These are phyloP conservation scores for Moesziomyces aphidis DNA, from an alignment of 1,284 basidiomycete species.

Conservation along the genomic window DNA sequence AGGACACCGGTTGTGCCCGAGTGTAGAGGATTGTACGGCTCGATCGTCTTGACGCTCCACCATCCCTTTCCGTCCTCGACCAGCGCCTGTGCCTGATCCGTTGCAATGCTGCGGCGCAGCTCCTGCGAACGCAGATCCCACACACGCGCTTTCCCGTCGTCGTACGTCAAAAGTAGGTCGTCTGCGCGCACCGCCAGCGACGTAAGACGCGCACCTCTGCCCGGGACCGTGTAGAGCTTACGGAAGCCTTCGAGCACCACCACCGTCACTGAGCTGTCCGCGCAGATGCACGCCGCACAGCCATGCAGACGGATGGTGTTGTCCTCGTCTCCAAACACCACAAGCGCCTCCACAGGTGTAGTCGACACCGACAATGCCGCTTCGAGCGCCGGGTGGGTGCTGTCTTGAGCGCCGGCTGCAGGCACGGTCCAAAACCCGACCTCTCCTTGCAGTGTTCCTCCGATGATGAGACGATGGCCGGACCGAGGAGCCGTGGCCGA, in stretches of 20 bases:
- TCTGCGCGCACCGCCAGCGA: constrained; percentile 77
- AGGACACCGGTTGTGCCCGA: constrained; percentile 52
- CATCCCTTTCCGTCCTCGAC: constrained; percentile 71
- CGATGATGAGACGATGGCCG: constrained; percentile 41
- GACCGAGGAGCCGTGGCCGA: constrained; percentile 41
- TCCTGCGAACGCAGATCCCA: constrained; percentile 90
- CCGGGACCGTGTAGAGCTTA: constrained; percentile 82
- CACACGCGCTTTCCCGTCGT: constrained; percentile 80
- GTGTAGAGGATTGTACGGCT: constrained; percentile 29
- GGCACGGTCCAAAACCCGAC: constrained; percentile 67
- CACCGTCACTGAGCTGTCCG: constrained; percentile 84
- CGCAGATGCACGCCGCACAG: constrained; percentile 79
- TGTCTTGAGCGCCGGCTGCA: not conserved
- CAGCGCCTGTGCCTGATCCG: constrained; percentile 81
- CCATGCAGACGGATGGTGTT: constrained; percentile 76
- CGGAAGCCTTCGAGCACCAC: constrained; percentile 77
- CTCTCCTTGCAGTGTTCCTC: constrained; percentile 54
- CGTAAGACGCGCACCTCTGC: constrained; percentile 73
- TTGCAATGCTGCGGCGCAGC: constrained; percentile 83
- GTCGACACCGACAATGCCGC: constrained; percentile 79
- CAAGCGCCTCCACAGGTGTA: constrained; percentile 74
- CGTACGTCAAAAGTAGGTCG: constrained; percentile 82
- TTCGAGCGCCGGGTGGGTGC: constrained; percentile 72
- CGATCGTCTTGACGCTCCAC: constrained; percentile 43
- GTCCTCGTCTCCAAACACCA: constrained; percentile 72